Base-by-base conservation (phyloP, 108 stramenopile species). In the Conticribra weissflogii region DNA sequence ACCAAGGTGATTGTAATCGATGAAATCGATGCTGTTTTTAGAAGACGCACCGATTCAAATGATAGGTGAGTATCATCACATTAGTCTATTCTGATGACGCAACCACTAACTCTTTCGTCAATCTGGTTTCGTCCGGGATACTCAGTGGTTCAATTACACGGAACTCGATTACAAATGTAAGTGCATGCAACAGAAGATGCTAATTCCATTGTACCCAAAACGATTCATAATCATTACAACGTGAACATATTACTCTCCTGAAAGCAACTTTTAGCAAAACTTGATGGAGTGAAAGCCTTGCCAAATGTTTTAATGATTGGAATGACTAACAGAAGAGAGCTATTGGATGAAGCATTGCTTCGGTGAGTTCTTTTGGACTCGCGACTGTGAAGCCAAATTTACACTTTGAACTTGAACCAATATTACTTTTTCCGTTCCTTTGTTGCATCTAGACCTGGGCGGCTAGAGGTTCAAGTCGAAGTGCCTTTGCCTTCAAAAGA, bases 11-110 rank as follows among this genome's bases (percentile, higher is more conserved):
- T 95, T 66, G 88, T 95, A 1, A 87, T 95, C 49, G 93, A 95
- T 72, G 93, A 95, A 63, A 86, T 91, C 49, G 93, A 92, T 74
- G 89, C 89, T 28, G 88, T 94, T 21, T 89, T 91, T 65, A 68
- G 88, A 25, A 80, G 74, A 57, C 79, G 93, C 34, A 81, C 71
- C 41, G 60, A 85, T 46, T 75, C 81, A 23, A 84, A 82, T 74
- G 88, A 89, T n/a, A n/a, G n/a, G n/a, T n/a, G n/a, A n/a, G n/a
- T n/a, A n/a, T n/a, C n/a, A n/a, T n/a, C n/a, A n/a, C n/a, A n/a
- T n/a, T n/a, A n/a, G n/a, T n/a, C n/a, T n/a, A n/a, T n/a, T n/a
- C n/a, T n/a, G n/a, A n/a, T n/a, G n/a, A n/a, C n/a, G n/a, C n/a
- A n/a, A n/a, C n/a, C n/a, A n/a, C n/a, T n/a, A n/a, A n/a, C n/a